phyloP scores from a whole-genome alignment of 345 rosid genomes.

The Rhizophora apiculata region DNA sequence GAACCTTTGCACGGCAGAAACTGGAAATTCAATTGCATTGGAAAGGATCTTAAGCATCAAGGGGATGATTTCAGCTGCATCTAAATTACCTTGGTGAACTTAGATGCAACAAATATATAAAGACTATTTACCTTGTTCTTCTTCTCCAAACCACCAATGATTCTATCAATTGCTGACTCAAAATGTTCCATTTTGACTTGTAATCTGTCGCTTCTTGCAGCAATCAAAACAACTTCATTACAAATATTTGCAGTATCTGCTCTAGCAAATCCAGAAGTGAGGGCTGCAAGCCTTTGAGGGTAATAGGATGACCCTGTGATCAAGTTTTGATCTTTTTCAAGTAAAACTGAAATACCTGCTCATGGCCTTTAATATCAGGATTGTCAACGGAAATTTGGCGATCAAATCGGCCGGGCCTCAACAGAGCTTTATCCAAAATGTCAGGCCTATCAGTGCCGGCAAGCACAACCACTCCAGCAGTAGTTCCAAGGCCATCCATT shows the following conservation, averaged over 20 bases:
- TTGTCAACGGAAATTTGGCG: constrained; percentile 30
- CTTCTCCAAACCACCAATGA: constrained; percentile 94
- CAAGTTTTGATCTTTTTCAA: constrained; percentile 76
- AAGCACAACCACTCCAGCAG: constrained; percentile 60
- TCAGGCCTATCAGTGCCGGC: constrained; percentile 95
- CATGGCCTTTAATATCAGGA: constrained; percentile 33
- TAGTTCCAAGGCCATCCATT: constrained; percentile 43
- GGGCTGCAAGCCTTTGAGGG: constrained; percentile 88
- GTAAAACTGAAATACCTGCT: constrained; percentile 39
- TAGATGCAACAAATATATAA: not conserved
- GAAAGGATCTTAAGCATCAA: not conserved
- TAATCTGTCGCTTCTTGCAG: constrained; percentile 59
- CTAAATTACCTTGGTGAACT: not conserved
- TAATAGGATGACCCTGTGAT: constrained; percentile 62
- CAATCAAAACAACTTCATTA: constrained; percentile 95
- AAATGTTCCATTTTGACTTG: constrained; percentile 73
- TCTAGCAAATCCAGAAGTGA: constrained; percentile 93
- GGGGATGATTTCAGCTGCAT: not conserved
- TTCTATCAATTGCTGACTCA: constrained; percentile 87
- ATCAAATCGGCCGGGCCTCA: constrained; percentile 42
- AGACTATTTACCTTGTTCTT: constrained; percentile 58
- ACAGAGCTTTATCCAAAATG: constrained; percentile 45
- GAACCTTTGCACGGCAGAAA: not conserved
- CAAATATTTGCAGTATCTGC: constrained; percentile 93
- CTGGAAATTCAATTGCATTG: not conserved